Conservation (phyloP, 2,329 filamentous ascomycete genomes). For the Dissoconium aciculare region DNA sequence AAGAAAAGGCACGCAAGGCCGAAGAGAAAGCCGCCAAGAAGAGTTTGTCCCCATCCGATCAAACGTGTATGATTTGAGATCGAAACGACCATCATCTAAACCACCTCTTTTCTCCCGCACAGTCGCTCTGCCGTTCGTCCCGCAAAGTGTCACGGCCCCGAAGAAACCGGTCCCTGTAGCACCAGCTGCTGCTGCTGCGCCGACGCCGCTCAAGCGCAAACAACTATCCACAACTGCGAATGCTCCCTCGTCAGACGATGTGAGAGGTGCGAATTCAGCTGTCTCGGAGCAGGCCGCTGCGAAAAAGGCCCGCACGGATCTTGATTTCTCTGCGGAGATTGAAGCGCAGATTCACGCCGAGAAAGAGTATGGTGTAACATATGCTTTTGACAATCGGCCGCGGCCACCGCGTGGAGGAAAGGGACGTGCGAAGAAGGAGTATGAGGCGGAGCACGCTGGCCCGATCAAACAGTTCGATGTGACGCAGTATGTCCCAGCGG, state of each 20-base stretch:
- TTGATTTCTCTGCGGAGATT: neutral
- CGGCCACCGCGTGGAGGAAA: neutral
- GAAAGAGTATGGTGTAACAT: conserved; percentile 1
- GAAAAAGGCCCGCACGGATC: neutral
- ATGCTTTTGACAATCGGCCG: conserved; percentile 1
- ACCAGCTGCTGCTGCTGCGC: neutral
- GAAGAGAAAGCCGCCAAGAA: neutral
- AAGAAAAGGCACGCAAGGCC: conserved; percentile 1
- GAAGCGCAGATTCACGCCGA: neutral
- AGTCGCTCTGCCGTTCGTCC: neutral
- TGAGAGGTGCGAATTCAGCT: no score
- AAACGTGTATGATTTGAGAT: no score
- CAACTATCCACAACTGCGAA: neutral
- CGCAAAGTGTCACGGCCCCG: neutral
- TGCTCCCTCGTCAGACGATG: no score
- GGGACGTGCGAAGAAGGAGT: neutral
- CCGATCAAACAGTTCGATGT: neutral
- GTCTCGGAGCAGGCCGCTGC: neutral
- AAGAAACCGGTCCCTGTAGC: neutral
- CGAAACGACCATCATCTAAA: no score
- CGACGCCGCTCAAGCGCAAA: neutral
- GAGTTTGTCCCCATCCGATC: no score
- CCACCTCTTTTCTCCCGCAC: no score
- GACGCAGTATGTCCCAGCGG: neutral
- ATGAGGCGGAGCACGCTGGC: neutral